phyloP scores from a whole-genome alignment of 2,329 filamentous ascomycete genomes.

The Cladosporium sphaerospermum region DNA sequence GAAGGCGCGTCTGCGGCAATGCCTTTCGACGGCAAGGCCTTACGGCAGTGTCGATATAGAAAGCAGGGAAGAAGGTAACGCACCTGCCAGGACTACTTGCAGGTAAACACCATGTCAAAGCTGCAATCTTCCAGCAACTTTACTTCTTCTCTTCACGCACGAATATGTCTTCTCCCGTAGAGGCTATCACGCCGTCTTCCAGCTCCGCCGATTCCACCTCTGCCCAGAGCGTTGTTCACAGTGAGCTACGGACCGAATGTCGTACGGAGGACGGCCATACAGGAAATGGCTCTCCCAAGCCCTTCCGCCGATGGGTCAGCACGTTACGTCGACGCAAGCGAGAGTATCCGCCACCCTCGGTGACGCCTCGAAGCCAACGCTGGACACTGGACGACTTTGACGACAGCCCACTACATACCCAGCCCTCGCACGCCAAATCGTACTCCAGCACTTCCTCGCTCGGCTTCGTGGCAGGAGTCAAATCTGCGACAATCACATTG shows the following conservation, averaged over 20 bases:
- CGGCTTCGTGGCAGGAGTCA: conserved; percentile 72
- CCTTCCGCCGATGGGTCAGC: conserved; percentile 69
- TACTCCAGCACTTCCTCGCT: conserved; percentile 67
- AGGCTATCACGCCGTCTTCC: background rate
- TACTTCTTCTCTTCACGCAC: too few species aligned
- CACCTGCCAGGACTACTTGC: too few species aligned
- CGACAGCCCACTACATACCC: conserved; percentile 9
- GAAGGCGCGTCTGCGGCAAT: too few species aligned
- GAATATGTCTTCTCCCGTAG: too few species aligned
- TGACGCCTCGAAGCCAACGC: conserved; percentile 29
- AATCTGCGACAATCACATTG: conserved; percentile 73
- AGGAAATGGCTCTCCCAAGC: conserved; percentile 23
- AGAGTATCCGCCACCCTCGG: conserved; percentile 36
- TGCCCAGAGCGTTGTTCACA: conserved; percentile 4
- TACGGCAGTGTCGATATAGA: too few species aligned
- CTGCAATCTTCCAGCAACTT: too few species aligned
- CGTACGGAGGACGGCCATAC: background rate
- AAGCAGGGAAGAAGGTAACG: too few species aligned
- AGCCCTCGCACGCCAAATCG: conserved; percentile 33
- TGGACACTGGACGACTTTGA: conserved; percentile 34
- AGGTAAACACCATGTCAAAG: too few species aligned
- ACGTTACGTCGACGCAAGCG: conserved; percentile 56
- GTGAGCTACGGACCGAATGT: background rate
- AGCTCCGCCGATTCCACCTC: background rate
- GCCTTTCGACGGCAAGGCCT: too few species aligned